These are phyloP conservation scores for Starmera pachycereana DNA, from an alignment of 805 yeast species.

Conservation along the genomic window DNA sequence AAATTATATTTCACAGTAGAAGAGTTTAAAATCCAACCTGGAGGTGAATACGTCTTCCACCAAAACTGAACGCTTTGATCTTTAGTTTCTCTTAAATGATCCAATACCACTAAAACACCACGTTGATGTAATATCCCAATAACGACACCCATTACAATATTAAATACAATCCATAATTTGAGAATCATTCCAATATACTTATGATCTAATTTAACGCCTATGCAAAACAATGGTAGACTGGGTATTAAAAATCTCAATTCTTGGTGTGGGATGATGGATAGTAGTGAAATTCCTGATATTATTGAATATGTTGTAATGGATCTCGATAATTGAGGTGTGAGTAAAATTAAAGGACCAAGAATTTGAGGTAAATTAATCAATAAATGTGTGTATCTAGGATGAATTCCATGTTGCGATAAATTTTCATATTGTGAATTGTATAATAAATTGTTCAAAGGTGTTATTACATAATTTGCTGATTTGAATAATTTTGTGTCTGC, in stretches of 20 bases:
- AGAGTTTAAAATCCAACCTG: constrained; percentile 62
- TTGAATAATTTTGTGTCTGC: constrained; percentile 44
- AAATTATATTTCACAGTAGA: constrained; percentile 12
- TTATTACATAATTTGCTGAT: constrained; percentile 25
- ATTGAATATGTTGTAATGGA: constrained; percentile 52
- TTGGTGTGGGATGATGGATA: constrained; percentile 83
- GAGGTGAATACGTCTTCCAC: constrained; percentile 96
- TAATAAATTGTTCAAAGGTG: constrained; percentile 69
- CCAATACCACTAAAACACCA: constrained; percentile 68
- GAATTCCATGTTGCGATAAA: constrained; percentile 72
- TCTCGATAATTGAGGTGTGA: constrained; percentile 21
- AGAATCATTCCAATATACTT: no score
- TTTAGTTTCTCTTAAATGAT: constrained; percentile 22
- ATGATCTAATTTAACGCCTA: constrained; percentile 40
- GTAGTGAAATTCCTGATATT: constrained; percentile 45
- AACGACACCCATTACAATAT: constrained; percentile 42
- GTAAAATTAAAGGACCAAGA: constrained; percentile 62
- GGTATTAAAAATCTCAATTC: constrained; percentile 87
- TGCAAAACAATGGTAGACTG: constrained; percentile 55
- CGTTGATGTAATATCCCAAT: constrained; percentile 88
- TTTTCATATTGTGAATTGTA: constrained; percentile 59
- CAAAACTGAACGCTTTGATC: constrained; percentile 43
- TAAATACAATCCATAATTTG: constrained; percentile 53
- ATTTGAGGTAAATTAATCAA: constrained; percentile 70
- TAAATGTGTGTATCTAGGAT: constrained; percentile 66